These are phyloP conservation scores for Vickermania spadyakhi DNA, from an alignment of 208 protist species.

Conservation along the genomic window DNA sequence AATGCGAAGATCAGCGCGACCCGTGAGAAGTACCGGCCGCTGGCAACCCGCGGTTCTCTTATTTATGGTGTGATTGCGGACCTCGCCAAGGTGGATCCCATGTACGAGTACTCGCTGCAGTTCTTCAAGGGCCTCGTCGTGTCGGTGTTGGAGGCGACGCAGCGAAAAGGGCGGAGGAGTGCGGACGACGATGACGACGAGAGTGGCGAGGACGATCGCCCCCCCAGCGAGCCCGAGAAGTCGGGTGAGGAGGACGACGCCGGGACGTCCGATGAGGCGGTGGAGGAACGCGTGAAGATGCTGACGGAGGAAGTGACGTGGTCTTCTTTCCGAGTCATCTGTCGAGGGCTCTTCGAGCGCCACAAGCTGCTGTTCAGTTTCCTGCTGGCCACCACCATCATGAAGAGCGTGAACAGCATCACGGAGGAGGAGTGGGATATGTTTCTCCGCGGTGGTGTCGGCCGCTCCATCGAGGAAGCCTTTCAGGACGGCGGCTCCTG, in stretches of 20 bases:
- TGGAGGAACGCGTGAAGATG: conserved; percentile 54
- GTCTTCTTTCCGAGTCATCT: conserved; percentile 86
- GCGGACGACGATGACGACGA: not conserved
- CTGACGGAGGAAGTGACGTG: conserved; percentile 73
- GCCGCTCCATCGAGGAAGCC: conserved; percentile 15
- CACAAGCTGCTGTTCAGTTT: conserved; percentile 94
- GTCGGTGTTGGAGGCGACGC: conserved; percentile 67
- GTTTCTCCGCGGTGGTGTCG: conserved; percentile 73
- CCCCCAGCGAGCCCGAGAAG: not conserved
- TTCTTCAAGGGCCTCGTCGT: conserved; percentile 90
- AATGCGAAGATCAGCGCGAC: conserved; percentile 88
- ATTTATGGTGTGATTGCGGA: conserved; percentile 93
- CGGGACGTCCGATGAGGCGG: conserved; percentile 17
- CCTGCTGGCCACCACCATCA: conserved; percentile 78
- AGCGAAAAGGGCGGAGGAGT: conserved; percentile 11
- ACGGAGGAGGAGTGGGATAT: conserved; percentile 77
- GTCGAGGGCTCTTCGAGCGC: conserved; percentile 91
- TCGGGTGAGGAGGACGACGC: conserved; percentile 7
- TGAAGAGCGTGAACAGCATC: conserved; percentile 39
- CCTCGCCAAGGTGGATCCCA: conserved; percentile 85
- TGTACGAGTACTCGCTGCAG: conserved; percentile 90
- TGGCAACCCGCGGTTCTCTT: conserved; percentile 90
- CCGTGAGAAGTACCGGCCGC: conserved; percentile 83
- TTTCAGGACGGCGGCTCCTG: conserved; percentile 25
- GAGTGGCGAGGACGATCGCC: conserved; percentile 4